Conservation (phyloP, 2,329 filamentous ascomycete species). For the Paecilomyces sp. region DNA sequence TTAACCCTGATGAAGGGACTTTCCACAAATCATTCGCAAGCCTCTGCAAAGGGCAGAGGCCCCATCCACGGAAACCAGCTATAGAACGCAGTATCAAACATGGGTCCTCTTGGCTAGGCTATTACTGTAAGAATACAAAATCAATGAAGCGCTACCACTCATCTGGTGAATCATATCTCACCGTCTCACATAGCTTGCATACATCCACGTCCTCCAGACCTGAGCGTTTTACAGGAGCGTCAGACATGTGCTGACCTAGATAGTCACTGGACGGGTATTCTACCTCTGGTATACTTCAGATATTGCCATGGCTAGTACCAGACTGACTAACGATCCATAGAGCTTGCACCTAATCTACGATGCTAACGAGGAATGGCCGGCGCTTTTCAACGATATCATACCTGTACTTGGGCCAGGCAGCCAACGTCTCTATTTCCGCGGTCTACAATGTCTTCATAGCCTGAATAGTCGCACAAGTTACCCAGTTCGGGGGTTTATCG, state of each 20-base stretch:
- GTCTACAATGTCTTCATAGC: constrained; percentile 12
- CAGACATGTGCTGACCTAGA: constrained; percentile 30
- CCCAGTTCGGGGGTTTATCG: constrained; percentile 27
- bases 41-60: constrained; percentile 11
- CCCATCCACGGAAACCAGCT: constrained; percentile 10
- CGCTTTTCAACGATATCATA: constrained; percentile 15
- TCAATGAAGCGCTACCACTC: not conserved
- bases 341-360: constrained; percentile 14
- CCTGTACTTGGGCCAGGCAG: constrained; percentile 5
- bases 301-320: not conserved
- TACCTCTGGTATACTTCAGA: constrained; percentile 15
- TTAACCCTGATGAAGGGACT: constrained; percentile 18
- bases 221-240: constrained; percentile 16
- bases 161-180: not conserved
- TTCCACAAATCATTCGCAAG: constrained; percentile 17
- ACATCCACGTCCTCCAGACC: constrained; percentile 22
- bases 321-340: constrained; percentile 7
- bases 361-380: constrained; percentile 19
- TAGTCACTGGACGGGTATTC: constrained; percentile 13
- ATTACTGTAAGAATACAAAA: constrained; percentile 20
- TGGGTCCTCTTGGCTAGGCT: constrained; percentile 24
- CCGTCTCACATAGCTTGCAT: constrained; percentile 22
- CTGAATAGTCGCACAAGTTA: constrained; percentile 5
- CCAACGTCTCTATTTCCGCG: constrained; percentile 17
- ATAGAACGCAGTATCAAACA: constrained; percentile 5